phyloP scores from a whole-genome alignment of 2,329 filamentous ascomycete genomes.

The Stachybotrys elegans region DNA sequence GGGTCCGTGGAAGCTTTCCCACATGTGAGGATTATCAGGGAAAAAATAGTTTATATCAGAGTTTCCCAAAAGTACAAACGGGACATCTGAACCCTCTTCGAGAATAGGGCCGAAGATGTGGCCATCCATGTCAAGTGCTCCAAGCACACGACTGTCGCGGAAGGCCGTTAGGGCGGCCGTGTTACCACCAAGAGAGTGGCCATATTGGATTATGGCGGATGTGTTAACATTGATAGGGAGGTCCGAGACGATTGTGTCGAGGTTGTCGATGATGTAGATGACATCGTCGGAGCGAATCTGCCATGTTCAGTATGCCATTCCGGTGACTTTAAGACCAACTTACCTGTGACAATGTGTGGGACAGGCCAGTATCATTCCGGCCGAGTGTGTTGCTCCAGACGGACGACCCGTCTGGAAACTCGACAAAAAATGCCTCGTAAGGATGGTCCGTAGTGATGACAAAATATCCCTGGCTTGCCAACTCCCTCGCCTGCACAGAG shows the following conservation, averaged over 20 bases:
- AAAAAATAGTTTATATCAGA: neutral
- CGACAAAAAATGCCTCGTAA: conserved; percentile 33
- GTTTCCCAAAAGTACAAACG: conserved; percentile 10
- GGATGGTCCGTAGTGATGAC: conserved; percentile 43
- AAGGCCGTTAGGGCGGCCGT: conserved; percentile 22
- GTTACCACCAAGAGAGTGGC: conserved; percentile 30
- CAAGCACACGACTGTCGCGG: conserved; percentile 23
- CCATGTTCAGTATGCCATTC: too few species aligned
- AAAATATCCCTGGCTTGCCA: conserved; percentile 38
- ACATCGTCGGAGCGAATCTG: conserved; percentile 26
- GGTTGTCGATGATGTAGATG: conserved; percentile 24
- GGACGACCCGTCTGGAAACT: conserved; percentile 33
- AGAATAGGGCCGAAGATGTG: conserved; percentile 14
- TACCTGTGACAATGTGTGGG: neutral
- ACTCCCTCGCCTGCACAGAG: conserved; percentile 29
- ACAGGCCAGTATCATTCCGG: too few species aligned
- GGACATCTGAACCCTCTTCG: conserved; percentile 13
- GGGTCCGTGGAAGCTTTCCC: neutral
- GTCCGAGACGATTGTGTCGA: conserved; percentile 8
- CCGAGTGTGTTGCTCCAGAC: too few species aligned
- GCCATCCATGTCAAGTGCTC: conserved; percentile 33
- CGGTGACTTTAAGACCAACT: too few species aligned
- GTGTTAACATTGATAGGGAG: conserved; percentile 12
- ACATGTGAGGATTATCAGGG: neutral
- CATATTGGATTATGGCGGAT: conserved; percentile 20